phyloP scores from a whole-genome alignment of 2,329 filamentous ascomycete species.

The Metarhizium sp. region DNA sequence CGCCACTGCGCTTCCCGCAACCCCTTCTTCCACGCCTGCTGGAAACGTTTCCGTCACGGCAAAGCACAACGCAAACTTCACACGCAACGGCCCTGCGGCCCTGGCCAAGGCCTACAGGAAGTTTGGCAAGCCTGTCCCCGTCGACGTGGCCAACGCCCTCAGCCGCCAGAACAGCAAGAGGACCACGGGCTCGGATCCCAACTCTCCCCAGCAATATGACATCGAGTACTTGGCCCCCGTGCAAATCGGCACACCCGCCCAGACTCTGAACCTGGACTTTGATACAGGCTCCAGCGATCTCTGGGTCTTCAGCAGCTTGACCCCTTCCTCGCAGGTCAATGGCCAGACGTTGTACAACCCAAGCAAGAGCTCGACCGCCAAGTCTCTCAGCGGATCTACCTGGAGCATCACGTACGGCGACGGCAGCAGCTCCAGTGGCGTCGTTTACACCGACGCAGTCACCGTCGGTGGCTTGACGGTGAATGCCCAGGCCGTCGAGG shows the following conservation, averaged over 20 bases:
- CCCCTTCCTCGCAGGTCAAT: too few relatives aligned
- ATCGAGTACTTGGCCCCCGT: slow-evolving; percentile 10
- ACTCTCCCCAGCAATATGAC: slow-evolving; percentile 2
- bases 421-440: slow-evolving; percentile 29
- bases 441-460: slow-evolving; percentile 34
- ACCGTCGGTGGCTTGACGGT: slow-evolving; percentile 32
- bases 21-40: background rate
- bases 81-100: background rate
- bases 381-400: slow-evolving; percentile 23
- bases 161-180: background rate
- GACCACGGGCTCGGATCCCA: too few relatives aligned
- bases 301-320: too few relatives aligned
- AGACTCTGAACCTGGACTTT: slow-evolving; percentile 11
- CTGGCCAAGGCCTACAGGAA: background rate
- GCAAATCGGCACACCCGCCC: slow-evolving; percentile 12
- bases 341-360: too few relatives aligned
- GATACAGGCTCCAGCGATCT: slow-evolving; percentile 12
- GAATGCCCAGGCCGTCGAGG: slow-evolving; percentile 31
- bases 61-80: background rate
- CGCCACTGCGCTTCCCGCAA: slow-evolving; percentile 7
- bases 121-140: background rate
- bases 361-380: slow-evolving; percentile 26
- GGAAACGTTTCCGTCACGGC: background rate
- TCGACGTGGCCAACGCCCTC: background rate
- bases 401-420: slow-evolving; percentile 38